Evolutionary conservation across 1,139 yeast genomes (phyloP).

Genomic region (Sugiyamaella xylanicola): DNA sequence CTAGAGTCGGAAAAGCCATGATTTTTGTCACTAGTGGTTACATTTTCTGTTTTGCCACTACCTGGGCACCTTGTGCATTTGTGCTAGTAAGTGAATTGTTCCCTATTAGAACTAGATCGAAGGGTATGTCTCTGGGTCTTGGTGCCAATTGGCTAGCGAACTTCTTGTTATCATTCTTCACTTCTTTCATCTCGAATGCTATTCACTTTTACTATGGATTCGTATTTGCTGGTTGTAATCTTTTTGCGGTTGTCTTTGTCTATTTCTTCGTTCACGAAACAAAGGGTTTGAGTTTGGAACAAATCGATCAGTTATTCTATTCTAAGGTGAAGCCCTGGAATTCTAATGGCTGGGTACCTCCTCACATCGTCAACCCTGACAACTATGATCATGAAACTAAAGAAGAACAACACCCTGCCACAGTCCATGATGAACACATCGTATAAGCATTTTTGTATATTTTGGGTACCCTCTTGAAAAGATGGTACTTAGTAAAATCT

Average conservation of each 20-base stretch:
- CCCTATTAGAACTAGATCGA: slow-evolving; percentile 77
- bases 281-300: slow-evolving; percentile 72
- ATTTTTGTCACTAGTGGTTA: slow-evolving; percentile 76
- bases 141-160: slow-evolving; percentile 83
- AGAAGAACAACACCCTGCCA: slow-evolving; percentile 3
- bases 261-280: slow-evolving; percentile 69
- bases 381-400: background rate
- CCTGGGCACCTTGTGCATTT: slow-evolving; percentile 89
- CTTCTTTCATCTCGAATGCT: slow-evolving; percentile 50
- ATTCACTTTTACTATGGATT: slow-evolving; percentile 66
- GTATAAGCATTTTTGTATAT: slow-evolving; percentile 3
- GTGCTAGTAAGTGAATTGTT: slow-evolving; percentile 77
- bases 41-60: slow-evolving; percentile 80
- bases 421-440: slow-evolving; percentile 10
- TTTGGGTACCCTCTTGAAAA: no score
- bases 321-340: slow-evolving; percentile 38
- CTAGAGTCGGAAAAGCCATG: slow-evolving; percentile 51
- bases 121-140: slow-evolving; percentile 67
- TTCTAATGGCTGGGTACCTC: slow-evolving; percentile 36
- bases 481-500: no score
- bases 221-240: slow-evolving; percentile 71
- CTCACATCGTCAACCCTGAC: slow-evolving; percentile 1
- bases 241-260: slow-evolving; percentile 55
- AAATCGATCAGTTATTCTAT: slow-evolving; percentile 61
- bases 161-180: slow-evolving; percentile 58